Evolutionary conservation across 257 asterid species (phyloP).

Genomic region (Nicotiana undulata): DNA sequence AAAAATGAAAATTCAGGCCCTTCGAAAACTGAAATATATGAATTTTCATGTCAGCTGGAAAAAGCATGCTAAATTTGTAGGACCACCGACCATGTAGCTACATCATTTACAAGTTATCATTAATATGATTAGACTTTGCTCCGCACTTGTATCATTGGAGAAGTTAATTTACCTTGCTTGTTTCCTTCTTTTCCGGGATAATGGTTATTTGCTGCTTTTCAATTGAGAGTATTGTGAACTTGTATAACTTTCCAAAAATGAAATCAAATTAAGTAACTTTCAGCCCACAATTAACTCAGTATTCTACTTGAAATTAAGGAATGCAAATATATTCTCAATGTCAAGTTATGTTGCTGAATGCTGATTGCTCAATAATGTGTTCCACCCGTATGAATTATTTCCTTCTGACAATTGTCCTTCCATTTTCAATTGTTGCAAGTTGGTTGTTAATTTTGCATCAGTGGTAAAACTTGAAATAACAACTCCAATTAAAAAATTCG

Average conservation of each 20-base stretch:
- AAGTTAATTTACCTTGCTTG: neutral
- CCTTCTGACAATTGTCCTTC: neutral
- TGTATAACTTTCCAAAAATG: neutral
- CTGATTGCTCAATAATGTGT: constrained; percentile 1
- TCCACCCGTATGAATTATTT: neutral
- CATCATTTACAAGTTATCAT: neutral
- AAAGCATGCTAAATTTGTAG: neutral
- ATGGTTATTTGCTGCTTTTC: neutral
- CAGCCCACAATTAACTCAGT: neutral
- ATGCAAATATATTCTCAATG: neutral
- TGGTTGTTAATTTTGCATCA: neutral
- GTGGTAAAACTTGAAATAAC: neutral
- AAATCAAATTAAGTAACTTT: neutral
- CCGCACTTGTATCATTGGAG: neutral
- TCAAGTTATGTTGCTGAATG: neutral
- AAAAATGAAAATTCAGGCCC: neutral
- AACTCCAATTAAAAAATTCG: neutral
- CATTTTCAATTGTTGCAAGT: neutral
- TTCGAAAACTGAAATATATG: neutral
- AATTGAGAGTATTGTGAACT: neutral
- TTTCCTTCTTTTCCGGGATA: constrained; percentile 2
- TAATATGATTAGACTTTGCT: neutral
- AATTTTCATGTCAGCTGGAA: neutral
- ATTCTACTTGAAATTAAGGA: neutral
- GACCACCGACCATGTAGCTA: neutral